Evolutionary conservation across 2,329 filamentous ascomycete genomes (phyloP), one percentile per base, ranked within the genome.

Genomic region (Verticillium dahliae): DNA sequence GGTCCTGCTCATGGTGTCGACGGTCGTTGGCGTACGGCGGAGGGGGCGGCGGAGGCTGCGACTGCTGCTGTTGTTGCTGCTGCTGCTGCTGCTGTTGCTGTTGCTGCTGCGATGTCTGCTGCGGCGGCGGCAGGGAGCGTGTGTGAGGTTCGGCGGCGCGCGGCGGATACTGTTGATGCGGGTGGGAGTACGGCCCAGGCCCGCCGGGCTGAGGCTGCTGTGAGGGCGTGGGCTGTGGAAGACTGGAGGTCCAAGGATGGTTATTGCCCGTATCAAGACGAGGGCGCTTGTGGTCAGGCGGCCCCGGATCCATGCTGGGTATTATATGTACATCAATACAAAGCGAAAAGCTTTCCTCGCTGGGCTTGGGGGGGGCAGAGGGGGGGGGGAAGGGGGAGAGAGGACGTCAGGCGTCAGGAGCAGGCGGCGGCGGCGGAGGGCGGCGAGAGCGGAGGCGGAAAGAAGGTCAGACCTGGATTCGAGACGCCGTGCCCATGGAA

Each of bases 231-330:
- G 70, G 74, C 68, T 69, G 70, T 60, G 71, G 68, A 75, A 73
- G 76, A 77, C 71, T 76, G 76, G 69, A 69, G 41, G 41, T 50
- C 78, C 74, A 66, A 74, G 72, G 75, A 77, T 74, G 74, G 75
- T 74, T 73, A 76, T 75, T 71, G 78, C 77, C 64, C 73, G 78
- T 72, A 80, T 74, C 68, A 73, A 75, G 77, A 76, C 84, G 83
- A 73, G 80, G 81, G 71, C 84, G 83, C 78, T 87, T 87, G 71
- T 74, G 76, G 70, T 86, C 83, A 70, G 82, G 82, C 75, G 74
- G 80, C 74, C 78, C 81, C 77, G 77, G 76, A 76, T 87, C 84
- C 85, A 87, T 87, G 79, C 75, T 83, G 73, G 73, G 70, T 78
- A 80, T 41, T 77, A 78, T 71, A 73, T 72, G 72, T 73, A 74